Base-by-base conservation (phyloP, 78 protist species). In the Chrysochromulina parva region DNA sequence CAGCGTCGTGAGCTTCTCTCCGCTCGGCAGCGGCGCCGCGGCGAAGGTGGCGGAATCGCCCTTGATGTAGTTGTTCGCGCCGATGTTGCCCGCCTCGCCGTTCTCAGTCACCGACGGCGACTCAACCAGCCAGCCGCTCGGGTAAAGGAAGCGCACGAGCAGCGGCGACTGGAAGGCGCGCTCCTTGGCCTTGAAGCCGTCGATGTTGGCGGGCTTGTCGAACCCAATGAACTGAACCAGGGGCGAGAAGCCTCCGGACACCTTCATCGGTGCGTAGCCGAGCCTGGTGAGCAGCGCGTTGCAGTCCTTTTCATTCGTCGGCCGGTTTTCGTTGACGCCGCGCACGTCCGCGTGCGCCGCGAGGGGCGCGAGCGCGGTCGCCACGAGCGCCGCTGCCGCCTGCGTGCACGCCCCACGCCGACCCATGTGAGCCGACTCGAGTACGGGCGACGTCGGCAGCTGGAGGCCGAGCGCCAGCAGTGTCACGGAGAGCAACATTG, bases 21-120 rank as follows among this genome's bases (percentile, higher is more conserved):
- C 86, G 26, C 3, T 0, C 26, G 57, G 47, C 20, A 22, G 48
- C 17, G 16, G 7, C 20, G 24, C 16, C 48, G 62, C 86, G 60
- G n/a, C 78, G 78, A 69, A 69, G 78, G 7, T 26, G 78, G 14
- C 16, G 14, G 48, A 69, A 11, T 26, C 48, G 10, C 48, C 78
- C 78, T 78, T 78, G 50, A 53, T 7, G 50, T 78, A 78, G 60
- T 78, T 78, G 57, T 53, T 53, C 62, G 86, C 86, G 17, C 52
- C 59, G 20, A 78, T 22, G 24, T 53, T 78, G 55, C 86, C 86
- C 60, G 86, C 59, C 86, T 78, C 86, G 28, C 86, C 86, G 86
- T 78, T 78, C 62, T 26, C 59, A 20, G 86, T 53, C 48, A 78
- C 2, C 6, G 86, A 26, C 20, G 86, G 86, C 50, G 11, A 1